Evolutionary conservation across 1,284 basidiomycete species (phyloP), one percentile per base, ranked within the genome.

Genomic region (Naganishia sp.): DNA sequence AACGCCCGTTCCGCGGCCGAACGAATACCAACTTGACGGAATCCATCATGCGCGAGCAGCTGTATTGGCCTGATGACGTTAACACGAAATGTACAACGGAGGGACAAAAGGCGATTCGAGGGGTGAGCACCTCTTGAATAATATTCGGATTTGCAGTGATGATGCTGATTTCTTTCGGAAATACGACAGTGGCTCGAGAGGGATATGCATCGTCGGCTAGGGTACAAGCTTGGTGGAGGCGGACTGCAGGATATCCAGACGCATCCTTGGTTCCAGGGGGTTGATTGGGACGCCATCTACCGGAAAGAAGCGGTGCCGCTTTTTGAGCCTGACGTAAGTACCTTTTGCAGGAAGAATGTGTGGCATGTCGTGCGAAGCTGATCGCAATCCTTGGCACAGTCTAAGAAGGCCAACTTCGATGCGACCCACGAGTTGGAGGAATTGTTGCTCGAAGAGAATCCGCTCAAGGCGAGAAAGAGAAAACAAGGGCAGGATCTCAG

Each of bases 391-490:
- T 39, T 21, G 15, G 10, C 15, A 15, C 77, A 96, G 92, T 88
- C 88, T 25, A 97, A 97, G 81, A 95, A 95, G 79, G 93, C 95
- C 23, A 98, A 99, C 79, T 99, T 98, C 77, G 95, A 99, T 76
- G 94, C 94, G n/a, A 96, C 95, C 16, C 94, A 98, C 77, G 95
- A 99, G 79, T 81, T 99, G 42, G 95, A 99, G 76, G 95, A 99
- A 81, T 82, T 99, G 46, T 78, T 99, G 43, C 81, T 99, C 11
- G 95, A 98, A 79, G 95, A 98, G 76, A 98, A 99, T 75, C 95
- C 95, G 55, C 83, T 98, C 63, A 98, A 97, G 78, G 94, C 95
- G 15, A 89, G 92, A 74, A 89, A 91, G 70, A 85, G 95, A 61
- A 96, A 95, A 77, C 89, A 88, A 6, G 54, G 61, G 11, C 48